These are phyloP conservation scores for Elongisporangium anandrum DNA, from an alignment of 352 stramenopile genomes.

Conservation along the genomic window DNA sequence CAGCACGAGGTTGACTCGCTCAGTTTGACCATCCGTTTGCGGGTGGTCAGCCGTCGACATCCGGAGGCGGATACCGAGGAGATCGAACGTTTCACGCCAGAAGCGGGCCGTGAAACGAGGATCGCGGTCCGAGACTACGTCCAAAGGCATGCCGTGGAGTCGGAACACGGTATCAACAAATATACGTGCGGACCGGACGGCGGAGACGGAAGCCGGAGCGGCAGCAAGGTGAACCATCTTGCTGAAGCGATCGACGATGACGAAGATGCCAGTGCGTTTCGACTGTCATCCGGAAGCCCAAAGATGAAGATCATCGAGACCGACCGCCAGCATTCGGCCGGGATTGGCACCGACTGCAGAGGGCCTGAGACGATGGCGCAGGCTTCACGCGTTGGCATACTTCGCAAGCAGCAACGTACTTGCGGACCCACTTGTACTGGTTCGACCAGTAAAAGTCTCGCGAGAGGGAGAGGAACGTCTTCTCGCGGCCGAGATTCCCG, in stretches of 20 bases:
- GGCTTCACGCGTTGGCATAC: constrained; percentile 18
- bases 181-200: constrained; percentile 7
- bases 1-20: constrained; percentile 19
- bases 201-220: neutral
- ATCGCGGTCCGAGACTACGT: constrained; percentile 16
- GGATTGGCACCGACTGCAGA: constrained; percentile 6
- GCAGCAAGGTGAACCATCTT: constrained; percentile 20
- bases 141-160: constrained; percentile 11
- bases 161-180: constrained; percentile 14
- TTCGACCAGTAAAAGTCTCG: constrained; percentile 18
- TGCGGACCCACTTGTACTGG: constrained; percentile 26
- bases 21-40: constrained; percentile 17
- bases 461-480: constrained; percentile 15
- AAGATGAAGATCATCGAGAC: constrained; percentile 23
- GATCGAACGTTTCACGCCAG: constrained; percentile 10
- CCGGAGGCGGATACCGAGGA: constrained; percentile 7
- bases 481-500: constrained; percentile 19
- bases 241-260: constrained; percentile 18
- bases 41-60: constrained; percentile 18
- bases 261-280: constrained; percentile 4
- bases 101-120: constrained; percentile 14
- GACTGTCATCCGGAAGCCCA: constrained; percentile 4
- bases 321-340: constrained; percentile 1
- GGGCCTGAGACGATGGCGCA: constrained; percentile 1
- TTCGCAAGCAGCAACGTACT: constrained; percentile 22